Percentiles rank a stretch among this genome's conserved stretches.
Conservation (phyloP, 768 basidiomycete genomes). For the Tylopilus intermedius region DNA sequence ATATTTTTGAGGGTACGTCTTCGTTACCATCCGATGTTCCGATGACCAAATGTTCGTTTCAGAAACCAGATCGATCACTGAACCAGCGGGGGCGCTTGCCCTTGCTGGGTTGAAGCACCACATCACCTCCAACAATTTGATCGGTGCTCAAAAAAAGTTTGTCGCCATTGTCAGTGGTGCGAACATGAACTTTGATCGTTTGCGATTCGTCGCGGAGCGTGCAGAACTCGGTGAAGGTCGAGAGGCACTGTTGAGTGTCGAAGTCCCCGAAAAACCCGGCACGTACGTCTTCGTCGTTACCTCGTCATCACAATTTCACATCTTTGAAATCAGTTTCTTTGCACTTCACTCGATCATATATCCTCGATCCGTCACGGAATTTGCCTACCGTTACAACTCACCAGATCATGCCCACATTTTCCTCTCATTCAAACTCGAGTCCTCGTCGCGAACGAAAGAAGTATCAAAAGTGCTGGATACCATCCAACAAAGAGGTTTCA, state of each 20-base stretch:
- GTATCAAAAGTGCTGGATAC: constrained; percentile 58
- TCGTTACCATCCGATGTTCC: not conserved
- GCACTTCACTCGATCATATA: constrained; percentile 82
- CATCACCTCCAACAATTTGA: constrained; percentile 73
- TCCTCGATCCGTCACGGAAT: constrained; percentile 92
- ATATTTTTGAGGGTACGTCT: constrained; percentile 87
- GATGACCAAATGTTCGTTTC: not conserved
- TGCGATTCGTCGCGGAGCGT: constrained; percentile 97
- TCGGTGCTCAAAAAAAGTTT: constrained; percentile 81
- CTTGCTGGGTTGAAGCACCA: constrained; percentile 89
- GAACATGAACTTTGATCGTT: constrained; percentile 97
- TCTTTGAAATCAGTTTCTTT: constrained; percentile 59
- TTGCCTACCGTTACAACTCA: constrained; percentile 85
- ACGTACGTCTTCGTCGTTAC: constrained; percentile 45
- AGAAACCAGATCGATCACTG: constrained; percentile 93
- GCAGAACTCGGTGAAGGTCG: constrained; percentile 95
- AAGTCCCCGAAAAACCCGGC: constrained; percentile 89
- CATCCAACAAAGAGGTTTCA: constrained; percentile 68
- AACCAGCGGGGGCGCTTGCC: constrained; percentile 91
- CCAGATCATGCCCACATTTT: constrained; percentile 77
- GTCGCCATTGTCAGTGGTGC: constrained; percentile 93
- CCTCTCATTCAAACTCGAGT: constrained; percentile 81
- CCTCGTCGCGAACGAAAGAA: constrained; percentile 49
- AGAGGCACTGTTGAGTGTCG: constrained; percentile 90
- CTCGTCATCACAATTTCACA: not conserved